These are phyloP conservation scores for Triangularia setosa DNA, from an alignment of 2,329 filamentous ascomycete species.

Conservation along the genomic window DNA sequence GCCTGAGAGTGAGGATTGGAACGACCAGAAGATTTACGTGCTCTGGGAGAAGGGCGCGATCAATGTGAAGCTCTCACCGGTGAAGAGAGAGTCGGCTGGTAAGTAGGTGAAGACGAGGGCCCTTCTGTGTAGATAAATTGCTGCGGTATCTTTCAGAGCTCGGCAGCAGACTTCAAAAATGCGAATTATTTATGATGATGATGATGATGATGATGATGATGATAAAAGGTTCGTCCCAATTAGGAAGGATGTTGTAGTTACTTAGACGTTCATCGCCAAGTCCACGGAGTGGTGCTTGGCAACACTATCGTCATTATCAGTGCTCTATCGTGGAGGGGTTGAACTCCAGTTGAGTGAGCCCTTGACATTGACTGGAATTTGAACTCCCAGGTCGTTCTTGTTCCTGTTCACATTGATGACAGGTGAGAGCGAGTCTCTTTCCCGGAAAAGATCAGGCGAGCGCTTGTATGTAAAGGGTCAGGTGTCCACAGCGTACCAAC, in stretches of 20 bases:
- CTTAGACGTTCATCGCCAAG: background rate
- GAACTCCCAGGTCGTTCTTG: no score
- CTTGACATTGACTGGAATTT: no score
- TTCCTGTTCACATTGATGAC: no score
- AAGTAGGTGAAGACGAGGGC: no score
- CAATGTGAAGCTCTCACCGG: conserved; percentile 11
- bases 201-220: no score
- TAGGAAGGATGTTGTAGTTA: background rate
- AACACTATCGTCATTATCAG: background rate
- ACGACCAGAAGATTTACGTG: conserved; percentile 28
- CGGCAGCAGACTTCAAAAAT: no score
- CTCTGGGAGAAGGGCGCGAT: conserved; percentile 31
- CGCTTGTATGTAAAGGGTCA: background rate
- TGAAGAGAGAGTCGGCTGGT: background rate
- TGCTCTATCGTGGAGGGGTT: background rate
- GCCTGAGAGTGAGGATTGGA: conserved; percentile 16
- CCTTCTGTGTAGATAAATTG: no score
- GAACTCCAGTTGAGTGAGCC: background rate
- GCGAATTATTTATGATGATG: no score
- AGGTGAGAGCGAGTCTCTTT: background rate
- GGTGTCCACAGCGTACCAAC: background rate
- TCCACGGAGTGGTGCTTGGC: background rate
- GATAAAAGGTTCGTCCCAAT: no score
- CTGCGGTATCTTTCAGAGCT: no score
- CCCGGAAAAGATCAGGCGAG: background rate